Percentiles rank a stretch among this genome's conserved stretches.
Conservation (phyloP, 2,329 filamentous ascomycete species). For the Lachnellula suecica region DNA sequence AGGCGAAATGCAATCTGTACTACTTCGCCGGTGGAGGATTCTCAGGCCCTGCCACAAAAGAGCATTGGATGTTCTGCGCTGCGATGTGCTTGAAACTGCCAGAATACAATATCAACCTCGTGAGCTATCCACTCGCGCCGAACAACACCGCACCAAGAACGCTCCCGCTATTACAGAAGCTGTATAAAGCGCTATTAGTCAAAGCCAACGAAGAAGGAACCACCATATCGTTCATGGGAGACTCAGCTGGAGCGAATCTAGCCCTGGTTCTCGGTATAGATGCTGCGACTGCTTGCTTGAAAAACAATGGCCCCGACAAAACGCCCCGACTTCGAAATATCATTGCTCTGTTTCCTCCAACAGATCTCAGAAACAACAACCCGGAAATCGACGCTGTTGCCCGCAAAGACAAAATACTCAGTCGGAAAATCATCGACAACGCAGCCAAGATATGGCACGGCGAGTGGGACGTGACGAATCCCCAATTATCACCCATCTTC, state of each 20-base stretch:
- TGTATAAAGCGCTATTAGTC: constrained; percentile 6
- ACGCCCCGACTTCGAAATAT: constrained; percentile 16
- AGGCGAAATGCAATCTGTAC: constrained; percentile 9
- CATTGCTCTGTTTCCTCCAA: constrained; percentile 20
- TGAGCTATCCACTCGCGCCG: constrained; percentile 17
- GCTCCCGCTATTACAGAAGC: constrained; percentile 10
- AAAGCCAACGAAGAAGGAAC: constrained; percentile 1
- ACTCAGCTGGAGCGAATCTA: constrained; percentile 20
- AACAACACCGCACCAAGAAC: constrained; percentile 9
- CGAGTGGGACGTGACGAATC: constrained; percentile 11
- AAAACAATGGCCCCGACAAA: not conserved
- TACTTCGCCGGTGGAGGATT: constrained; percentile 36
- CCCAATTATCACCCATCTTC: constrained; percentile 17
- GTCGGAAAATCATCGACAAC: constrained; percentile 13
- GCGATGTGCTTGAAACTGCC: constrained; percentile 13
- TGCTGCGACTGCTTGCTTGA: constrained; percentile 7
- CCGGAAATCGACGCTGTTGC: constrained; percentile 17
- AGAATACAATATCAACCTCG: constrained; percentile 17
- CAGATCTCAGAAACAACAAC: constrained; percentile 19
- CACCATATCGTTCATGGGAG: constrained; percentile 17
- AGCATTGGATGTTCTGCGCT: constrained; percentile 19
- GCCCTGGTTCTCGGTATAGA: constrained; percentile 16
- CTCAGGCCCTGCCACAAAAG: constrained; percentile 8
- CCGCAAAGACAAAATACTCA: constrained; percentile 15
- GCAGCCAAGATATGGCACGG: constrained; percentile 17